Percentiles rank a stretch among this genome's conserved stretches.
Evolutionary conservation across 1,139 yeast genomes (phyloP).

Genomic region (Lodderomyces pseudojiufengensis): DNA sequence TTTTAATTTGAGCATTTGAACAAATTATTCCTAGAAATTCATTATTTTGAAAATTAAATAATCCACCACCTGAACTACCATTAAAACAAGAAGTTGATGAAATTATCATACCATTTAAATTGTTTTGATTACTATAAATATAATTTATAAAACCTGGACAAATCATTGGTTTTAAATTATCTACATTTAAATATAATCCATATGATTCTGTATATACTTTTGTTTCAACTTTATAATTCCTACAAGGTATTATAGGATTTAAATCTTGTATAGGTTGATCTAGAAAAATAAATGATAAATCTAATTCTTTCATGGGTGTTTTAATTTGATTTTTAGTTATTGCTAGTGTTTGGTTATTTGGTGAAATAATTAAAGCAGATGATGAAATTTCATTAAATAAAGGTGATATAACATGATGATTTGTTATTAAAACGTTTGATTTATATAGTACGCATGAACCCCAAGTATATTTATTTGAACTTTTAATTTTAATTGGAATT

Average conservation of each 20-base stretch:
- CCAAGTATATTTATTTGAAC: slow-evolving; percentile 21
- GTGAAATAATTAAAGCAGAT: not conserved
- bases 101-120: slow-evolving; percentile 30
- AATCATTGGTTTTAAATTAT: slow-evolving; percentile 33
- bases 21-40: slow-evolving; percentile 57
- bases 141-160: slow-evolving; percentile 46
- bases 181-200: slow-evolving; percentile 46
- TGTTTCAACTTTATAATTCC: slow-evolving; percentile 25
- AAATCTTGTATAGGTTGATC: slow-evolving; percentile 12
- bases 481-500: slow-evolving; percentile 8
- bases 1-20: slow-evolving; percentile 50
- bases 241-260: not conserved
- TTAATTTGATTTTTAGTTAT: slow-evolving; percentile 6
- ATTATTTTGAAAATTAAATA: slow-evolving; percentile 28
- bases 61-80: slow-evolving; percentile 74
- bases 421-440: slow-evolving; percentile 28
- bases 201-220: slow-evolving; percentile 50
- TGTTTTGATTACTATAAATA: slow-evolving; percentile 9
- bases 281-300: slow-evolving; percentile 34
- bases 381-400: slow-evolving; percentile 6
- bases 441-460: slow-evolving; percentile 34
- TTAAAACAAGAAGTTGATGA: slow-evolving; percentile 70
- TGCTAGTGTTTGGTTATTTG: slow-evolving; percentile 4
- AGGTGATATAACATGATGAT: slow-evolving; percentile 30
- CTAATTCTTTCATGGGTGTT: slow-evolving; percentile 31